Conservation (phyloP, 495 filamentous ascomycete genomes). For the Clohesyomyces aquaticus region DNA sequence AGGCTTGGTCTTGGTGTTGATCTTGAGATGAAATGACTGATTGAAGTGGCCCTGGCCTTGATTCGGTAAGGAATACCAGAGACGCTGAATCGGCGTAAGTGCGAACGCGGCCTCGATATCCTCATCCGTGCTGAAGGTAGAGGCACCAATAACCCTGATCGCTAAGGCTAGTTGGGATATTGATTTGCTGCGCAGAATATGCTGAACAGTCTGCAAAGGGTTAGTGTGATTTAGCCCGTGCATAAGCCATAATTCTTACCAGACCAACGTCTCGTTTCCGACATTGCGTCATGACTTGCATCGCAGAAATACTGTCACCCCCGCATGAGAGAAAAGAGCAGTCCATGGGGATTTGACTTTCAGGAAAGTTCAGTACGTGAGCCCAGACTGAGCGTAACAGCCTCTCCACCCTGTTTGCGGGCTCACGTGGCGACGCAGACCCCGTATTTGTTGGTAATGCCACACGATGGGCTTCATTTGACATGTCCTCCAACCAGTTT, state of each 20-base stretch:
- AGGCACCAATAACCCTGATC: not conserved
- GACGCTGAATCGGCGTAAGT: constrained; percentile 39
- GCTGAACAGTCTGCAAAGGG: constrained; percentile 19
- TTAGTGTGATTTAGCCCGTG: not conserved
- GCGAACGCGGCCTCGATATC: constrained; percentile 30
- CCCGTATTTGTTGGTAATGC: constrained; percentile 9
- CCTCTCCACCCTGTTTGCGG: constrained; percentile 10
- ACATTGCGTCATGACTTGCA: constrained; percentile 35
- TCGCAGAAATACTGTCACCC: constrained; percentile 39
- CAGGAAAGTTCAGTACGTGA: constrained; percentile 33
- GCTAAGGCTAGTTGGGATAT: constrained; percentile 32
- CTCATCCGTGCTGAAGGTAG: not conserved
- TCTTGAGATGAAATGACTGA: constrained; percentile 36
- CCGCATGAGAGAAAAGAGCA: constrained; percentile 31
- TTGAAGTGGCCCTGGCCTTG: constrained; percentile 40
- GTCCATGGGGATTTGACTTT: constrained; percentile 21
- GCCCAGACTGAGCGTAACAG: constrained; percentile 22
- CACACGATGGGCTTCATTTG: constrained; percentile 24
- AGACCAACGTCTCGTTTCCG: constrained; percentile 33
- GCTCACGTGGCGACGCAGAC: not conserved
- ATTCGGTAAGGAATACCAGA: constrained; percentile 33
- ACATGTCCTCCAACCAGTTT: constrained; percentile 31
- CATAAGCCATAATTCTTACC: not conserved
- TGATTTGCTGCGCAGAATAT: constrained; percentile 36
- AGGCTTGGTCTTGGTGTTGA: constrained; percentile 13